These are phyloP conservation scores for Tulasnella calospora DNA, from an alignment of 768 basidiomycete genomes.

Conservation along the genomic window DNA sequence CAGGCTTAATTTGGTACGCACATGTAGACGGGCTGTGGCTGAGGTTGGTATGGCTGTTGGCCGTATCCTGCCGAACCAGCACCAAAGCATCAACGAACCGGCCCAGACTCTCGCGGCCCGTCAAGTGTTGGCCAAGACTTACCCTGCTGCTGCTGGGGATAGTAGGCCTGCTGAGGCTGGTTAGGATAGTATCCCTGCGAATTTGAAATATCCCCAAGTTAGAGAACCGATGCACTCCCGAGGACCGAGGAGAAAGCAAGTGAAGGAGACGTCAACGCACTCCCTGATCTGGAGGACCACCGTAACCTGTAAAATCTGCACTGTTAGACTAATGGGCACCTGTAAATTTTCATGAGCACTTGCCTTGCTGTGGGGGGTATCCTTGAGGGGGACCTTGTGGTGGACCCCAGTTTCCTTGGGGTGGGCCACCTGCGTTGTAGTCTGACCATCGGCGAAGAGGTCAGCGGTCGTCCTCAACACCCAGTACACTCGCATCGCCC, in stretches of 20 bases:
- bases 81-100: neutral
- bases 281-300: constrained; percentile 23
- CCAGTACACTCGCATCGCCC: neutral
- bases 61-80: neutral
- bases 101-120: neutral
- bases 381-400: constrained; percentile 8
- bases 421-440: constrained; percentile 23
- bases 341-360: neutral
- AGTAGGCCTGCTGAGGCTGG: constrained; percentile 25
- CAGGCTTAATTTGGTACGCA: neutral
- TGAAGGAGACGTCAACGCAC: neutral
- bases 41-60: constrained; percentile 18
- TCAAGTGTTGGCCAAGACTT: neutral
- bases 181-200: constrained; percentile 25
- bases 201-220: no score
- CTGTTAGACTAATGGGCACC: neutral
- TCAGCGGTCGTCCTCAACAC: neutral
- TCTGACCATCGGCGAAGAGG: constrained; percentile 1
- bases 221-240: neutral
- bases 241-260: neutral
- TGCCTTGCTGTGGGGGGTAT: constrained; percentile 7
- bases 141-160: constrained; percentile 5
- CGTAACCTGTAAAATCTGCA: neutral
- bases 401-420: neutral
- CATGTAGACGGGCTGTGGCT: constrained; percentile 24